phyloP scores from a whole-genome alignment of 768 basidiomycete species.

The Multifurca ochricompacta region DNA sequence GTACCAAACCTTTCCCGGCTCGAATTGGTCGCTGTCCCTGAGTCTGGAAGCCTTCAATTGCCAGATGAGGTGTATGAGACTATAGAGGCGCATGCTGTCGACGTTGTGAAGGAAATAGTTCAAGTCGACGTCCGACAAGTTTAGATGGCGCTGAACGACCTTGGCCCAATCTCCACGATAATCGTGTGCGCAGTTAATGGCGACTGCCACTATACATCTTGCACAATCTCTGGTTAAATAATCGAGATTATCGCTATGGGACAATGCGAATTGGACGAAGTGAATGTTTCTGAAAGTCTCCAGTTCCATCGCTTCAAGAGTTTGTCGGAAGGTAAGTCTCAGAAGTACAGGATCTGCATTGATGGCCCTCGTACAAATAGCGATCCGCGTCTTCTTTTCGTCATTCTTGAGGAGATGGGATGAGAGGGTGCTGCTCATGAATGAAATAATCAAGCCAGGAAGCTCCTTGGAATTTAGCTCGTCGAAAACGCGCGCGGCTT shows the following conservation, averaged over 20 bases:
- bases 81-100: neutral
- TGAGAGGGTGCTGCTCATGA: neutral
- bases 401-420: neutral
- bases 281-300: neutral
- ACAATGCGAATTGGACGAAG: neutral
- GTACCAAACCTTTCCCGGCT: neutral
- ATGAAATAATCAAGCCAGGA: neutral
- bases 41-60: neutral
- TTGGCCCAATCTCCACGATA: neutral
- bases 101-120: neutral
- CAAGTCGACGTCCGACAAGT: neutral
- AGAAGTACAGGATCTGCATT: neutral
- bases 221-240: neutral
- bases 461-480: neutral
- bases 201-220: slow-evolving; percentile 4
- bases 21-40: neutral
- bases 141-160: neutral
- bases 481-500: neutral
- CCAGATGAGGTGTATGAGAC: neutral
- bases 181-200: neutral
- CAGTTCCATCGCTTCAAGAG: neutral
- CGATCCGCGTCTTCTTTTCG: neutral
- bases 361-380: neutral
- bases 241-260: neutral
- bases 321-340: neutral